Percentiles rank a stretch among this genome's conserved stretches.
These are phyloP conservation scores for Platanthera guangdongensis DNA, from an alignment of 106 monocot species.

Conservation along the genomic window DNA sequence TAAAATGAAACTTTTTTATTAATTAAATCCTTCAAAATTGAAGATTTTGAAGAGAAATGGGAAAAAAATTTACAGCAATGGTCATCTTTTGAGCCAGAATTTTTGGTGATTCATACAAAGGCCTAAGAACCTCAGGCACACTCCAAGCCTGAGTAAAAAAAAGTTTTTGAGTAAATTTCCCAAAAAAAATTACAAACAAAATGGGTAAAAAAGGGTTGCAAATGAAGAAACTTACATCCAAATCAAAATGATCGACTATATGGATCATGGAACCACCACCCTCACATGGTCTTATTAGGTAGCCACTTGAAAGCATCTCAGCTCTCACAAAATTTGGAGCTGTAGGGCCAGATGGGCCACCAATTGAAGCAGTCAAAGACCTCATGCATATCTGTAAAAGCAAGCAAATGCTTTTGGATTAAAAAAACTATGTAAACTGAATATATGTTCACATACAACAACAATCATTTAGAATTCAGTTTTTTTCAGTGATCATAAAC, in stretches of 20 bases:
- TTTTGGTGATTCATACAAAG: too few relatives aligned
- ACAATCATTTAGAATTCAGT: too few relatives aligned
- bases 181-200: not conserved
- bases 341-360: conserved; percentile 68
- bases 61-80: conserved; percentile 35
- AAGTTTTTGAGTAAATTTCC: not conserved
- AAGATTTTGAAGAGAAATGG: not conserved
- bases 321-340: conserved; percentile 76
- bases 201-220: not conserved
- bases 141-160: conserved; percentile 56
- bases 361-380: conserved; percentile 52
- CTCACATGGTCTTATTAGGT: conserved; percentile 87
- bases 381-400: conserved; percentile 76
- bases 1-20: not conserved
- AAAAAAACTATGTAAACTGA: too few relatives aligned
- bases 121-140: conserved; percentile 71
- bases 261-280: conserved; percentile 98
- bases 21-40: too few relatives aligned
- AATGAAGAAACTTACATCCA: conserved; percentile 48
- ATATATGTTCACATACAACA: too few relatives aligned
- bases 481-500: not conserved
- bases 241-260: conserved; percentile 92
- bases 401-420: not conserved
- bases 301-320: conserved; percentile 92
- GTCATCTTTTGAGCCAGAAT: too few relatives aligned